These are phyloP conservation scores for Phlegmacium glaucopus DNA, from an alignment of 768 basidiomycete species.

Conservation along the genomic window DNA sequence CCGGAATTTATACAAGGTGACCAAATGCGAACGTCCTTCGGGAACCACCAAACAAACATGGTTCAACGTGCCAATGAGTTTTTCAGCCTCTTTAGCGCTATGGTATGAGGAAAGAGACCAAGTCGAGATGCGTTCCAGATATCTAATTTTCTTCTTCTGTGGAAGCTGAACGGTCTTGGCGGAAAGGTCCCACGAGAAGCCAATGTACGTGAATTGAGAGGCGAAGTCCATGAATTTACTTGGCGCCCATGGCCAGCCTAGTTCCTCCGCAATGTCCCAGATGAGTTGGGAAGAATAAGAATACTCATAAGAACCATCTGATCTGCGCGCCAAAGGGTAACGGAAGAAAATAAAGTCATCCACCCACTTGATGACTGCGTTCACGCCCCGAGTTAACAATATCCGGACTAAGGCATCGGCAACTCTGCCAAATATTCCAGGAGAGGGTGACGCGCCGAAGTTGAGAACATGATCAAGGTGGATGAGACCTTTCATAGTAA, in stretches of 20 bases:
- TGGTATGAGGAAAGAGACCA: constrained; percentile 17
- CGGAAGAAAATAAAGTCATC: constrained; percentile 27
- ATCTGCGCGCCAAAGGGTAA: neutral
- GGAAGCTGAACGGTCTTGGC: constrained; percentile 16
- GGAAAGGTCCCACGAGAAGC: constrained; percentile 14
- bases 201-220: constrained; percentile 6
- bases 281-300: no score
- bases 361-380: constrained; percentile 16
- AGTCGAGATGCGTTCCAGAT: neutral
- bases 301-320: constrained; percentile 20
- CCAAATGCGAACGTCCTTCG: constrained; percentile 25
- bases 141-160: constrained; percentile 11
- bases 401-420: constrained; percentile 30
- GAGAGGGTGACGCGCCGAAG: constrained; percentile 26
- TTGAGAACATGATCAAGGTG: constrained; percentile 29
- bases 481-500: no score
- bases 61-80: constrained; percentile 30
- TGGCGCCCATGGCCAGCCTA: constrained; percentile 14
- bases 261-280: neutral
- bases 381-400: constrained; percentile 10
- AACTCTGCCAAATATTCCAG: constrained; percentile 28
- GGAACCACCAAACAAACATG: constrained; percentile 28
- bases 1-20: constrained; percentile 19
- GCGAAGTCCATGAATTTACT: constrained; percentile 6
- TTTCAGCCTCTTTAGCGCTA: constrained; percentile 18